Evolutionary conservation across 2,329 filamentous ascomycete genomes (phyloP).

Genomic region (Ciborinia camelliae): DNA sequence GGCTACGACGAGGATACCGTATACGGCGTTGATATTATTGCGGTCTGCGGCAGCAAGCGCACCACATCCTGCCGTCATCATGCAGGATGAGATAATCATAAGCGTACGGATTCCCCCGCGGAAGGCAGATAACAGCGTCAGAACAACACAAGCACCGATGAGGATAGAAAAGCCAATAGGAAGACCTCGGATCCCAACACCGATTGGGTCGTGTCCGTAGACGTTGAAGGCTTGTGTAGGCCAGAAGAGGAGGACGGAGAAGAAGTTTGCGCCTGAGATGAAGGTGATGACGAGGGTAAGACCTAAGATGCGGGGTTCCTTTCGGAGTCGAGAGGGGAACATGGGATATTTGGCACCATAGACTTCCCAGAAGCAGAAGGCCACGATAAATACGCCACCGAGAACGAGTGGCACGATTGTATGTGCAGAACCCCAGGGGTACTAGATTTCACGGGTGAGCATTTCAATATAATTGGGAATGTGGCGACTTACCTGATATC

Average conservation of each 20-base stretch:
- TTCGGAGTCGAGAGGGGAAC: conserved; percentile 50
- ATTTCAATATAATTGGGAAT: background rate
- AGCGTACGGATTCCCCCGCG: conserved; percentile 56
- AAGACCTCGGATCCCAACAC: conserved; percentile 59
- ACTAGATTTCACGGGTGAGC: conserved; percentile 53
- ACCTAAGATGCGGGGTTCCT: conserved; percentile 48
- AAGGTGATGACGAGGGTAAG: conserved; percentile 56
- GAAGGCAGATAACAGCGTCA: conserved; percentile 57
- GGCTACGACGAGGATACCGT: conserved; percentile 56
- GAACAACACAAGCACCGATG: conserved; percentile 54
- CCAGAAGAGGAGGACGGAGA: conserved; percentile 52
- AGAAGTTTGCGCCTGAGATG: conserved; percentile 54
- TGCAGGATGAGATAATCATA: conserved; percentile 54
- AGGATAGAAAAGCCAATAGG: conserved; percentile 63
- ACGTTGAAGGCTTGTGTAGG: conserved; percentile 59
- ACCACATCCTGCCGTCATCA: conserved; percentile 62
- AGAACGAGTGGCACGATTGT: conserved; percentile 54
- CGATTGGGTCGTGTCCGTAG: conserved; percentile 62
- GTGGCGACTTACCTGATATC: conserved; percentile 40
- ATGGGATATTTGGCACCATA: conserved; percentile 48
- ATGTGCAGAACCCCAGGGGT: conserved; percentile 53
- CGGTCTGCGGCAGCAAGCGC: conserved; percentile 49
- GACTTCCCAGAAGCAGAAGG: conserved; percentile 53
- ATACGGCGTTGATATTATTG: conserved; percentile 55
- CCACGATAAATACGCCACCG: conserved; percentile 45